Base-by-base conservation (phyloP, 2,329 filamentous ascomycete species). In the Arthrocladium fulminans region DNA sequence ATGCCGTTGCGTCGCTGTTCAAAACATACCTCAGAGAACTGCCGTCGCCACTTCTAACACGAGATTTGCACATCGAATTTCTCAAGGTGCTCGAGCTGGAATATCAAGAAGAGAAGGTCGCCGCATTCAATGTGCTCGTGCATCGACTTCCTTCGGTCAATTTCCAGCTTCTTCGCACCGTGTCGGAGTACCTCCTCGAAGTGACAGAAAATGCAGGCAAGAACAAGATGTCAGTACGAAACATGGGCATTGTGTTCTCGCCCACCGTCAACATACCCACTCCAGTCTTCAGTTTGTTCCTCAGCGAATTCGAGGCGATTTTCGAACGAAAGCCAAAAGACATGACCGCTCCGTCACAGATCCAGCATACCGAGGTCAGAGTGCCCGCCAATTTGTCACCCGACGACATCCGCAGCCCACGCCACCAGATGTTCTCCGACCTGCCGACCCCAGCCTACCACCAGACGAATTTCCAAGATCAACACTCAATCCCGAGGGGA, bases 141-240 rank as follows among this genome's bases (percentile, higher is more conserved):
- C 82, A 86, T 63, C 79, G 78, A 56, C 75, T 98, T 24, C 92
- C 92, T 0, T 74, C 77, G 51, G 80, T 84, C 29, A 98, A 98
- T 54, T 79, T 83, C 40, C 82, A 86, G 2, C 72, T 98, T 37
- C 74, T 98, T 32, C 83, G 84, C 59, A 88, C 94, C 54, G 72
- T 98, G 48, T 86, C 90, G 41, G 80, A 85, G 2, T 96, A 95
- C 68, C 69, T 98, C 59, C 87, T 95, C 62, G 84, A 85, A 60
- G 90, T 98, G 59, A 88, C 96, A 61, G 88, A 92, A 66, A 88
- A 96, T 59, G 75, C 88, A 5, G 83, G 86, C 58, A 73, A 84
- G 53, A 98, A 98, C 72, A 97, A 96, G 74, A 98, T 98, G 92
- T 96, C 86, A 9, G 86, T 96, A 46, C 83, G 90, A 56, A 98